phyloP scores from a whole-genome alignment of 768 basidiomycete species.

The Hebeloma cylindrosporum region DNA sequence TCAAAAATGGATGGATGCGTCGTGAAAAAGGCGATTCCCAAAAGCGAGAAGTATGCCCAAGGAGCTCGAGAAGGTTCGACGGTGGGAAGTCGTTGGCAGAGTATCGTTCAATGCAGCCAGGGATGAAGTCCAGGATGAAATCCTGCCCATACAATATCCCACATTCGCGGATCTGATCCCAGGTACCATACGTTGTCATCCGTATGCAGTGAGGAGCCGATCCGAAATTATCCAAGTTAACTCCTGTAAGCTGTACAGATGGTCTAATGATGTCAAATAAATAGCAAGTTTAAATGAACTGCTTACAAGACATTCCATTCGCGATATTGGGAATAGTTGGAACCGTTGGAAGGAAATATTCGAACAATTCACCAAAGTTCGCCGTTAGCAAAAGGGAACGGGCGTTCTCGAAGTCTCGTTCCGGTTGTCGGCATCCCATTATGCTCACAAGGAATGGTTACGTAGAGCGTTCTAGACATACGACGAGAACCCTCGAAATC shows the following conservation, averaged over 20 bases:
- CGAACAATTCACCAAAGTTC: no score
- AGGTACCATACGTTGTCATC: slow-evolving; percentile 9
- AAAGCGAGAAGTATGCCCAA: not conserved
- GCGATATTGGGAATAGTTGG: no score
- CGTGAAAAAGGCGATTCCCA: not conserved
- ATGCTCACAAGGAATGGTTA: no score
- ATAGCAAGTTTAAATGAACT: no score
- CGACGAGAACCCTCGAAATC: no score
- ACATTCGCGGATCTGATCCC: slow-evolving; percentile 15
- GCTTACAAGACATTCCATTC: no score
- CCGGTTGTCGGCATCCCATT: no score
- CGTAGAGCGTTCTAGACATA: no score
- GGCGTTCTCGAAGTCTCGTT: no score
- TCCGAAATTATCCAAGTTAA: slow-evolving; percentile 6
- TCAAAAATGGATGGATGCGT: no score
- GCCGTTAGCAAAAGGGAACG: no score
- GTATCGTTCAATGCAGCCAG: slow-evolving; percentile 3
- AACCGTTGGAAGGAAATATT: no score
- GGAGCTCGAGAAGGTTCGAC: not conserved
- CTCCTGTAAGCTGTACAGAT: not conserved
- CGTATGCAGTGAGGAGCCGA: slow-evolving; percentile 1
- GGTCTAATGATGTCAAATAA: not conserved
- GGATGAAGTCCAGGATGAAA: slow-evolving; percentile 11
- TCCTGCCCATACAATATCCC: slow-evolving; percentile 11
- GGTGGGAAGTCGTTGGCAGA: not conserved